Evolutionary conservation across 2,329 filamentous ascomycete species (phyloP).

Genomic region (Ilyonectria destructans): DNA sequence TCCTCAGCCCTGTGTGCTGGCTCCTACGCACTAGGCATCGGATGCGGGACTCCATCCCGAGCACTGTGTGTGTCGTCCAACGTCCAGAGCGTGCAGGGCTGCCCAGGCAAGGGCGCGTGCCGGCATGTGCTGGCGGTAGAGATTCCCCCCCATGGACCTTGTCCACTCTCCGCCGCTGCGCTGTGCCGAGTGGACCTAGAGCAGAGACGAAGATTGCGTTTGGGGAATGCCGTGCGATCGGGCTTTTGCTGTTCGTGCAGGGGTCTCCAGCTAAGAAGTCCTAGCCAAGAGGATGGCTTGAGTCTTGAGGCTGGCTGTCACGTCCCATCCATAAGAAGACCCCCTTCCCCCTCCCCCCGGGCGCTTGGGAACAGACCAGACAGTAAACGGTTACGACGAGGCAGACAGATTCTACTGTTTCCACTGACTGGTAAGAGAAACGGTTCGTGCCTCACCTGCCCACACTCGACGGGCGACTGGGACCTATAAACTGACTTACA

Average conservation of each 20-base stretch:
- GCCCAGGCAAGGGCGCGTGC: background rate
- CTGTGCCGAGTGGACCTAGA: background rate
- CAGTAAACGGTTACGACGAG: conserved; percentile 3
- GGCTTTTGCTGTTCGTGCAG: background rate
- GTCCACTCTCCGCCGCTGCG: background rate
- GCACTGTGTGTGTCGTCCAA: background rate
- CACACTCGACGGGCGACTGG: background rate
- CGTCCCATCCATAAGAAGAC: conserved; percentile 9
- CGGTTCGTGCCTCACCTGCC: conserved; percentile 6
- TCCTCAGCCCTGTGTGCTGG: conserved; percentile 36
- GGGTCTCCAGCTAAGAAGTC: background rate
- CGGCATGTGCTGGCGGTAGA: background rate
- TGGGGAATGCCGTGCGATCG: background rate
- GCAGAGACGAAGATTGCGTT: background rate
- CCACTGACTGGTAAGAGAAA: conserved; percentile 6
- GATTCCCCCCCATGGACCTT: no score
- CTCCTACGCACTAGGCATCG: background rate
- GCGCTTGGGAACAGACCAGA: background rate
- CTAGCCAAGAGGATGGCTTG: background rate
- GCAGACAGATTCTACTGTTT: conserved; percentile 1
- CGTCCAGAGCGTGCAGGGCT: background rate
- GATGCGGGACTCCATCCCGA: background rate
- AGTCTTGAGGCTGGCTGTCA: background rate
- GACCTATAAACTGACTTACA: conserved; percentile 7
- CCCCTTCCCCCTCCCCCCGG: conserved; percentile 6